Conservation (phyloP, 768 basidiomycete species). For the Pulveroboletus sp. region DNA sequence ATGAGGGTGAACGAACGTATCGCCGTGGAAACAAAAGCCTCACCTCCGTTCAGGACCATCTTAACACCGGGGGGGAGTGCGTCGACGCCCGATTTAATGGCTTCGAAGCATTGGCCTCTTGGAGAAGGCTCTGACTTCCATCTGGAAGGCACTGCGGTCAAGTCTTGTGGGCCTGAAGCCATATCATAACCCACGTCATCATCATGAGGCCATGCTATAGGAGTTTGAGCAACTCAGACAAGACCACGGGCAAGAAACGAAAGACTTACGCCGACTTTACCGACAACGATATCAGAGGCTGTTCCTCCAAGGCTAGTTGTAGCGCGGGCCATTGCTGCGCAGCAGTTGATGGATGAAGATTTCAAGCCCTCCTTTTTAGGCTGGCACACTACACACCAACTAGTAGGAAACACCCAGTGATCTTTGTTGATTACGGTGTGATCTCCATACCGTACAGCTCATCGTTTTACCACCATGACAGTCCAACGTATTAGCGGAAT, state of each 20-base stretch:
- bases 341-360: too few species aligned
- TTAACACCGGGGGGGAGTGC: constrained; percentile 40
- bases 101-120: constrained; percentile 58
- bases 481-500: too few species aligned
- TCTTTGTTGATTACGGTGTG: too few species aligned
- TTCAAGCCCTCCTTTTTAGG: too few species aligned
- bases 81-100: constrained; percentile 52
- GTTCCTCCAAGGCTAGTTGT: constrained; percentile 37
- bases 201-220: neutral
- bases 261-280: constrained; percentile 34
- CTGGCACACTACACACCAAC: too few species aligned
- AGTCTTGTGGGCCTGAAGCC: neutral
- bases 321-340: constrained; percentile 24
- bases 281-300: constrained; percentile 28
- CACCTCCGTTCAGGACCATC: constrained; percentile 48
- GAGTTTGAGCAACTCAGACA: neutral
- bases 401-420: too few species aligned
- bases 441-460: too few species aligned
- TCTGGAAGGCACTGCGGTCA: constrained; percentile 9
- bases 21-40: neutral
- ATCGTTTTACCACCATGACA: too few species aligned
- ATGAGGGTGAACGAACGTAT: neutral
- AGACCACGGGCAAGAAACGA: neutral
- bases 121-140: constrained; percentile 44
- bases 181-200: neutral